These are phyloP conservation scores for Bolboschoenoplectus hybrid DNA, from an alignment of 202 grass and related monocot species.

Conservation along the genomic window DNA sequence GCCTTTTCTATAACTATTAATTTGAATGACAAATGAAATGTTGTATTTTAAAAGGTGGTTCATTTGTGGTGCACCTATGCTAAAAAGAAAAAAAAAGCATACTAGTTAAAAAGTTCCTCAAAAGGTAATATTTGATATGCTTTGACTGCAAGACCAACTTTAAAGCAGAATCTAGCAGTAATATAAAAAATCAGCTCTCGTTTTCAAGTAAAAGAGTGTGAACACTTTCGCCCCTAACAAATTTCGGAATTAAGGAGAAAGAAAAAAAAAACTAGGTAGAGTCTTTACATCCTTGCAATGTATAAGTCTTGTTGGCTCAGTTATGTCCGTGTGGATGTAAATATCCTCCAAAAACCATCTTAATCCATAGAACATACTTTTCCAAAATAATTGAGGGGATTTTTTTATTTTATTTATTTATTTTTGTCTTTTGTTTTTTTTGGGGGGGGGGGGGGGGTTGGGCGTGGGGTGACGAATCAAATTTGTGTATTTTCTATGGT, in stretches of 20 bases:
- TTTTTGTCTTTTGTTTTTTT: too few species aligned
- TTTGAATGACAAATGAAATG: neutral
- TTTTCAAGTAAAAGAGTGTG: slow-evolving; percentile 23
- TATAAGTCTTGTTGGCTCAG: neutral
- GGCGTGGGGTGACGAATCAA: too few species aligned
- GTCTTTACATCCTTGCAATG: neutral
- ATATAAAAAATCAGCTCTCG: neutral
- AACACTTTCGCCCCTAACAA: neutral
- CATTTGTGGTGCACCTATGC: neutral
- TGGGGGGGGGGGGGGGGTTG: too few species aligned
- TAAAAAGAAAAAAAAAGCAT: neutral
- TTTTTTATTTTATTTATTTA: too few species aligned
- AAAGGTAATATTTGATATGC: neutral
- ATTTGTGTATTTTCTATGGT: neutral
- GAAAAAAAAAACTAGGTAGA: neutral
- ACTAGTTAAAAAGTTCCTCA: neutral
- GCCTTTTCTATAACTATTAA: neutral
- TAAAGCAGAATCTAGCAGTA: slow-evolving; percentile 5
- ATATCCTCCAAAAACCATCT: neutral
- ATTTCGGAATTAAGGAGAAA: neutral
- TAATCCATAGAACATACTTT: neutral
- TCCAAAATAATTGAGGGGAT: neutral
- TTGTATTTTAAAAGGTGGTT: neutral
- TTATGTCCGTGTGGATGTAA: neutral
- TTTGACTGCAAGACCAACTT: slow-evolving; percentile 6